A percentile compares a stretch with the other conserved stretches of the same genome.
Conservation (phyloP, 176 grass and related monocot species). For the Carex littledalei region DNA sequence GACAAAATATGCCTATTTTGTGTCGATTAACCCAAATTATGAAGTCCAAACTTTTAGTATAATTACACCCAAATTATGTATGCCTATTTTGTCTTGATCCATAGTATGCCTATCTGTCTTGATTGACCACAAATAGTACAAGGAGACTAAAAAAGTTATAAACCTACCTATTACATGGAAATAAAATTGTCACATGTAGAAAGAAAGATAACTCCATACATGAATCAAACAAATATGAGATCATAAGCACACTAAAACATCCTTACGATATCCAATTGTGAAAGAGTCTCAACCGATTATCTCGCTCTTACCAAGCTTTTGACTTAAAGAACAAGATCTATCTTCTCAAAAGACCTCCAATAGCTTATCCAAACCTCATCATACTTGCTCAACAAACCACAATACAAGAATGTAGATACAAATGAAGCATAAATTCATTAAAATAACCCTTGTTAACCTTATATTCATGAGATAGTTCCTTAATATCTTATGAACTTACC, state of each 20-base stretch:
- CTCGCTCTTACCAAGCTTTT: background rate
- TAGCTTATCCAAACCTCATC: background rate
- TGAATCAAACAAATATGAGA: background rate
- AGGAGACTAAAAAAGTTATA: background rate
- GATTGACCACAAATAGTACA: background rate
- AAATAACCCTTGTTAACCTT: background rate
- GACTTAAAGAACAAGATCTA: background rate
- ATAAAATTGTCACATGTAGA: background rate
- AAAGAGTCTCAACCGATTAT: background rate
- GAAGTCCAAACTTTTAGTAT: background rate
- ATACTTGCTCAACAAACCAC: background rate
- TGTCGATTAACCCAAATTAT: background rate
- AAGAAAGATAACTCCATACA: background rate
- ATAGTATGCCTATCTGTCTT: background rate
- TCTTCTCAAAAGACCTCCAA: background rate
- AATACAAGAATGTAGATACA: conserved; percentile 2
- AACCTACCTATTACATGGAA: background rate
- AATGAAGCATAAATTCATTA: background rate
- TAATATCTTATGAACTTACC: background rate
- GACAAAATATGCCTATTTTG: background rate
- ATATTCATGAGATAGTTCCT: background rate
- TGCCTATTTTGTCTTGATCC: background rate
- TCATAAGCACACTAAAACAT: background rate
- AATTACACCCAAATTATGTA: background rate
- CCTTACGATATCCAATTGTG: background rate